Base-by-base conservation (phyloP, 805 yeast genomes). In the Teunomyces pallodes region DNA sequence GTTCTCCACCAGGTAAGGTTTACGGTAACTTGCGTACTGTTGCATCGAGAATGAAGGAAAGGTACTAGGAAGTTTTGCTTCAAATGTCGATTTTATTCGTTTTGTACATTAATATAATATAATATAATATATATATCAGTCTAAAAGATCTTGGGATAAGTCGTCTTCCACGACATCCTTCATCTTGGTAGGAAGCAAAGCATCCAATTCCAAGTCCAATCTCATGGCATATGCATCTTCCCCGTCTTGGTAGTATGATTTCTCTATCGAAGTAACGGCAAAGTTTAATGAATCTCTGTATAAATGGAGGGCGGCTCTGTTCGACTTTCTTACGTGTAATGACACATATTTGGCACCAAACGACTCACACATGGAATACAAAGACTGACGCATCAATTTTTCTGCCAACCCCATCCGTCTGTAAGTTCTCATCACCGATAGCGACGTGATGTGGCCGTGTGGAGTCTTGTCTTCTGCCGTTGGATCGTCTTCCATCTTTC, bases 1-100 rank as follows among this genome's bases (percentile, higher is more conserved):
- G 99, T 75, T 85, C 95, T 52, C 99, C 98, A 36, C 99, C 99
- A 35, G 97, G 98, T 55, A 94, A 94, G 70, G 96, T 94, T 49
- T 94, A 94, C 65, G 98, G 98, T 56, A 94, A 94, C 68, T 79
- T 94, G 69, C 87, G 99, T 73, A 90, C 96, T 33, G 95, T 94
- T 57, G 97, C 98, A 42, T 88, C 97, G 9, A 83, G 99, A 72
- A 82, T 94, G 85, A 94, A 94, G 74, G 99, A 94, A 71, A 84
- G 98, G 62, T 94, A 87, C 68, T 94, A 70, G 43, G 41, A n/a
- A 9, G 16, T 14, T 24, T 24, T 13, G 10, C 14, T 13, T 29
- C 24, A 5, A 20, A 20, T 16, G 13, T 13, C 27, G 16, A 9
- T 29, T 14, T 30, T 42, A 29, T 30, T 32, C 29, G 17, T 42